Evolutionary conservation across 176 grass and related monocot genomes (phyloP).

Genomic region (Musa beccarii): DNA sequence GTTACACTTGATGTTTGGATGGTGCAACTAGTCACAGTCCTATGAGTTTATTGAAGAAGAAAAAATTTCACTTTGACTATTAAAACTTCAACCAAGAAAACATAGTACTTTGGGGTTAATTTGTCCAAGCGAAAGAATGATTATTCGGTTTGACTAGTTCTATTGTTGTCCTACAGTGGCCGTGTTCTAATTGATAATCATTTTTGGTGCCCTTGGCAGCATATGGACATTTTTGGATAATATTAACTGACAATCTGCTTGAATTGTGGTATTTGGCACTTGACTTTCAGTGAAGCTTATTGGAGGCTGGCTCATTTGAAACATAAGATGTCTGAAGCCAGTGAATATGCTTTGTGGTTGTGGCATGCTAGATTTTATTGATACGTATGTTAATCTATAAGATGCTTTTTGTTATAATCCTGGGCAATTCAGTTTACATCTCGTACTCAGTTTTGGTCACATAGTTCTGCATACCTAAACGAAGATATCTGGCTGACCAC

Average conservation of each 20-base stretch:
- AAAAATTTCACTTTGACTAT: too few relatives aligned
- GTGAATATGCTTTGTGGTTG: not conserved
- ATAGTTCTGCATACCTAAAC: too few relatives aligned
- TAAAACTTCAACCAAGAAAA: too few relatives aligned
- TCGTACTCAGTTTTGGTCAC: too few relatives aligned
- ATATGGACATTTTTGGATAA: too few relatives aligned
- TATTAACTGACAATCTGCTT: not conserved
- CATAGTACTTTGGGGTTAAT: too few relatives aligned
- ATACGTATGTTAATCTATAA: not conserved
- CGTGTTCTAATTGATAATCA: not conserved
- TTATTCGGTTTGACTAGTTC: not conserved
- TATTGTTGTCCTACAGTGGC: not conserved
- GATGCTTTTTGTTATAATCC: not conserved
- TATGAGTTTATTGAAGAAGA: not conserved
- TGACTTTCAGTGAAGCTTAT: not conserved
- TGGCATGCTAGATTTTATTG: not conserved
- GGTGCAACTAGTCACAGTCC: not conserved
- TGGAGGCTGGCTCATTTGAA: not conserved
- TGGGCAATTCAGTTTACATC: too few relatives aligned
- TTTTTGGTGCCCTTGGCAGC: not conserved
- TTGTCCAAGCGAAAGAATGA: too few relatives aligned
- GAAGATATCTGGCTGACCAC: too few relatives aligned
- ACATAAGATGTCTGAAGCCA: not conserved
- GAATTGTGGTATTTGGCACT: constrained; percentile 2
- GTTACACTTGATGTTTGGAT: not conserved